Conservation (phyloP, 2,329 filamentous ascomycete species). For the Talaromyces marneffei region DNA sequence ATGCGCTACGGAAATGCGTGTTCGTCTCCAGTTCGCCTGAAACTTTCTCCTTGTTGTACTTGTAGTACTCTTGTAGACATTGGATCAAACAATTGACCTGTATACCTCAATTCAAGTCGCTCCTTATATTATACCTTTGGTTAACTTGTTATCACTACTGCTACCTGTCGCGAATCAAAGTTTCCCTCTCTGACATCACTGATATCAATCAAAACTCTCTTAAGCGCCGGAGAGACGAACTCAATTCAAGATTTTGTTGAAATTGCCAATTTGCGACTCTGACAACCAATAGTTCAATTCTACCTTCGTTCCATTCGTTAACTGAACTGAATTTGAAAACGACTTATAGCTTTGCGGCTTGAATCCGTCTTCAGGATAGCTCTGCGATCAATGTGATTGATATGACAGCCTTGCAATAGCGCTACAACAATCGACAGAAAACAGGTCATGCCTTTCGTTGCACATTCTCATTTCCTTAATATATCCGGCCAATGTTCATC, state of each 20-base stretch:
- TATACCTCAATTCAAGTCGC: background rate
- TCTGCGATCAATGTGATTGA: background rate
- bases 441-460: background rate
- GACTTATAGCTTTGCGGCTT: background rate
- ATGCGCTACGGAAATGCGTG: slow-evolving; percentile 7
- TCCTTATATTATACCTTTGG: background rate
- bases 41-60: background rate
- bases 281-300: background rate
- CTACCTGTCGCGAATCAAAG: background rate
- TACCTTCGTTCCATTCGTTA: background rate
- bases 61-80: too few relatives aligned
- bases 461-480: background rate
- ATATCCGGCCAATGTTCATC: slow-evolving; percentile 3
- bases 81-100: background rate
- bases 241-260: background rate
- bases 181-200: background rate
- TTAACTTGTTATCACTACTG: background rate
- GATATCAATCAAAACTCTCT: background rate
- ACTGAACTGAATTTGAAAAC: background rate
- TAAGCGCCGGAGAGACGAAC: background rate
- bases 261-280: background rate
- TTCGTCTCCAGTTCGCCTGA: slow-evolving; percentile 5
- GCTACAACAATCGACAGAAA: background rate
- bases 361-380: background rate
- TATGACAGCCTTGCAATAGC: background rate